Evolutionary conservation across 331 rosid genomes (phyloP), one percentile per base, ranked within the genome.

Genomic region (Rosa hybrid): DNA sequence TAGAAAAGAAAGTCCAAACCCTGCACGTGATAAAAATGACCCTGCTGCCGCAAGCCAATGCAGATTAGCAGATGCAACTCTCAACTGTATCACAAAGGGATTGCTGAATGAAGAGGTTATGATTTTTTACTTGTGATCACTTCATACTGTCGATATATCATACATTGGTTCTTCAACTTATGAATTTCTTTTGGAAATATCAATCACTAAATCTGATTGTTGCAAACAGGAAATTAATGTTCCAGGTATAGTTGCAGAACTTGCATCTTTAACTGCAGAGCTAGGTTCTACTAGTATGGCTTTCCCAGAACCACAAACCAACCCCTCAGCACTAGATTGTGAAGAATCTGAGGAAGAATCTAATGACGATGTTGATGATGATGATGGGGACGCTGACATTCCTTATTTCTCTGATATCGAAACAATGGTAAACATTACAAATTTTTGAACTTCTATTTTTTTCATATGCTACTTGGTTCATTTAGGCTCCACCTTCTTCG

Each of bases 331-430:
- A n/a, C 74, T 60, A 20, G 69, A 89, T 46, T 78, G 27, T 64
- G 91, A 89, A 83, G 87, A 87, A 25, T 78, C 85, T 48, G 87
- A 80, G 9, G 80, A 72, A 72, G 82, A 70, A 72, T 74, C 76
- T 8, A 73, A 85, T 60, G 83, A 78, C 5, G 75, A 72, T 6
- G 57, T 13, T 1, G 42, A 2, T 13, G 38, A 75, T 8, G 84
- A 86, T 38, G 85, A 77, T 5, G 76, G 46, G 2, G 51, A 49
- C 1, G 17, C 72, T 9, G 84, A 87, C 46, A 41, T 92, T 83
- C 98, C 97, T 44, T 80, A 63, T 77, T 94, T 80, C 84, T 89
- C 91, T 83, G 98, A 94, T 83, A 81, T 77, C 49, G 98, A 94
- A 87, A 60, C 78, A 44, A 90, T 94, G 98, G 98, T 88, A 84